Evolutionary conservation across 1,139 yeast genomes (phyloP), one percentile per base, ranked within the genome.

Genomic region (Saccharomycopsis crataegensis): DNA sequence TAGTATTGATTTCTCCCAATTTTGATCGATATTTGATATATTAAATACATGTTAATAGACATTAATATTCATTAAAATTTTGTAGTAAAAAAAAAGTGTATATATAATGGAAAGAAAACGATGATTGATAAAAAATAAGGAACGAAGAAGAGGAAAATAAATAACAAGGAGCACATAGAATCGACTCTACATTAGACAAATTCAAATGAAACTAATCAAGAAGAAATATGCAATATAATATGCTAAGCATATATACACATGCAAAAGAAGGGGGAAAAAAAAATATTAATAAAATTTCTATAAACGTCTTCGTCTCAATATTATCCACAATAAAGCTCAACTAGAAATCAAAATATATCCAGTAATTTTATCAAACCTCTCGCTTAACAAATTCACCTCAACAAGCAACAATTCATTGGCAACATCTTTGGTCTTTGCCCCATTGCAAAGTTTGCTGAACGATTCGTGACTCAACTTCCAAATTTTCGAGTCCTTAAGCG

Each of bases 361-460:
- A 3, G 89, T 76, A 64, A 85, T 71, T 46, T 84, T 78, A 60
- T 82, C 89, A 62, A 86, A 85, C 59, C 97, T 73, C 63, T 83
- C 93, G 58, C 84, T 81, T 37, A 83, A 75, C 58, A 90, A 69
- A 53, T 82, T 79, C 58, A 86, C 72, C 41, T 85, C 82, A 46
- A 90, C 79, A 52, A 75, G 71, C 53, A 85, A 70, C 48, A 91
- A 67, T 65, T 91, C 97, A 48, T 80, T 78, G 60, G 80, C 86
- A n/a, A 88, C 66, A 36, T 74, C 80, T 11, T 70, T 65, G 6
- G 37, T 31, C n/a, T 16, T 40, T 11, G 43, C 12, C 38, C 82
- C 82, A 6, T 74, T 72, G 0, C 70, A 65, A 61, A 85, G 65
- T 51, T 68, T 73, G 8, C 69, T 65, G 62, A 85, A 66, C 38